Evolutionary conservation across 2,329 filamentous ascomycete genomes (phyloP), one percentile per base, ranked within the genome.

Genomic region (Didymellaceae sp.): DNA sequence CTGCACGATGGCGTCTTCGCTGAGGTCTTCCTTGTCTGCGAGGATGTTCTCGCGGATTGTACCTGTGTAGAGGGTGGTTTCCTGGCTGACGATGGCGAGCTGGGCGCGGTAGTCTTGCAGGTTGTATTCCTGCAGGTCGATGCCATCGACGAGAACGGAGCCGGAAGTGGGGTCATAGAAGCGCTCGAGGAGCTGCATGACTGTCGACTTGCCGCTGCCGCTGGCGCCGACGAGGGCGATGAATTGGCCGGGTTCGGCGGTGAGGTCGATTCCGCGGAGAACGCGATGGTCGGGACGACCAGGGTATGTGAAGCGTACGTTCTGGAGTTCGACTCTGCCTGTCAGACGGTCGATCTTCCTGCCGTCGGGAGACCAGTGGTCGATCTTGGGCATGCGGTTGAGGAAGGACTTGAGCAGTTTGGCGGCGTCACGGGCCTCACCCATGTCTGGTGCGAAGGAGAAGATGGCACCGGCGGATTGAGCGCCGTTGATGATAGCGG

Each of bases 371-470:
- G 70, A 52, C 78, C 72, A 76, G 63, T 76, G 46, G 1, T 83
- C 74, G 59, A 97, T 94, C 2, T 77, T 75, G 0, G 94, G 93
- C 59, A 88, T 82, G 51, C 88, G 85, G 66, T 97, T 91, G 62
- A 96, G 92, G 13, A 99, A 80, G 1, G 78, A 85, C 75, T 94
- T 93, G 54, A 97, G 83, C 57, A 91, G 84, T 25, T 82, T 80
- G 0, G 92, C 91, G 1, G 93, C 90, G 48, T 92, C 87, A 18
- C 97, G 80, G 0, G 93, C 93, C 75, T 97, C 97, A 62, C 92
- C 90, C 91, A 97, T 97, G 61, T 97, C 93, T 0, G 93, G 92
- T 0, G 93, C 90, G 67, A 97, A 97, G 0, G 88, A 91, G 77
- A 97, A 97, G 62, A 97, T 88, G 1, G 87, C 90, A 10, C 93